These are phyloP conservation scores for Talaromyces thailandensis DNA, from an alignment of 495 filamentous ascomycete species.

Conservation along the genomic window DNA sequence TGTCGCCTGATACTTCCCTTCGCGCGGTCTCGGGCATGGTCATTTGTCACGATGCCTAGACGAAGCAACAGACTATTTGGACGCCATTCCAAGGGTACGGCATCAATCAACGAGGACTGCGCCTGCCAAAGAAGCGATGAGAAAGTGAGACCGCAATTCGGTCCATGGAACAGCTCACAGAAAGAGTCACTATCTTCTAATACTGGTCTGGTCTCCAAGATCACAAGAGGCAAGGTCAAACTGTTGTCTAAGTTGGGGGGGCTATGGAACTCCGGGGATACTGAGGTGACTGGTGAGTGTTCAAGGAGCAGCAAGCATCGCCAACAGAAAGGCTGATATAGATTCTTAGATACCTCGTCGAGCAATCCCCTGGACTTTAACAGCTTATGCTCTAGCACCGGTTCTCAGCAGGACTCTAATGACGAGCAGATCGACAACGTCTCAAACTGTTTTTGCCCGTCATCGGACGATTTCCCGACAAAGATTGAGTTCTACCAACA, in stretches of 20 bases:
- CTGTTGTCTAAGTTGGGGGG: constrained; percentile 30
- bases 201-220: background rate
- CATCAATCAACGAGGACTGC: background rate
- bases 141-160: background rate
- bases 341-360: background rate
- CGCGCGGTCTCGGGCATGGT: background rate
- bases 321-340: background rate
- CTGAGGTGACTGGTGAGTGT: constrained; percentile 8
- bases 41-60: background rate
- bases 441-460: background rate
- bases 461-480: background rate
- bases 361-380: background rate
- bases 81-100: background rate
- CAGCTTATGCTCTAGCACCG: background rate
- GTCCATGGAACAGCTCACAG: background rate
- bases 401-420: background rate
- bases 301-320: background rate
- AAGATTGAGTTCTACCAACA: background rate
- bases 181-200: background rate
- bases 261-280: constrained; percentile 13
- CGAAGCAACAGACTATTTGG: background rate
- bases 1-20: background rate
- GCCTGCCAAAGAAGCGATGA: background rate
- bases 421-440: background rate
- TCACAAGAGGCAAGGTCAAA: constrained; percentile 27